phyloP scores from a whole-genome alignment of 2,329 filamentous ascomycete species.

The Fusarium falciforme region DNA sequence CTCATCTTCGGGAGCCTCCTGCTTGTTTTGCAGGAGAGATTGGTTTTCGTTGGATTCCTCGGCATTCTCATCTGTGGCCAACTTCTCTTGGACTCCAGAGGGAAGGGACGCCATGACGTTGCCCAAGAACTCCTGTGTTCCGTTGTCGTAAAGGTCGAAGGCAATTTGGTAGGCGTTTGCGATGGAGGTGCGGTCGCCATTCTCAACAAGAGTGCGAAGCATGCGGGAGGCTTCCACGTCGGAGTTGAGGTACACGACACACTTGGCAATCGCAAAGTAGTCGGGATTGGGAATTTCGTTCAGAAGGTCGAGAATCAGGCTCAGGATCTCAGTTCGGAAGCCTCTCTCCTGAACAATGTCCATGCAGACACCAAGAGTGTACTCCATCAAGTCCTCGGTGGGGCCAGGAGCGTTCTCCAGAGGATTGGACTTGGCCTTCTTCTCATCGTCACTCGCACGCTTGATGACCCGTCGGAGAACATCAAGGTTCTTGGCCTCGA shows the following conservation, averaged over 20 bases:
- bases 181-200: constrained; percentile 80
- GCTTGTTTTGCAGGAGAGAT: constrained; percentile 61
- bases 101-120: constrained; percentile 89
- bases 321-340: constrained; percentile 85
- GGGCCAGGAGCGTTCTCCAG: constrained; percentile 65
- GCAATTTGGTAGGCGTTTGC: constrained; percentile 96
- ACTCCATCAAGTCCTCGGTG: constrained; percentile 96
- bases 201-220: constrained; percentile 82
- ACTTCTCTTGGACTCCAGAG: constrained; percentile 59
- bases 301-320: constrained; percentile 92
- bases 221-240: constrained; percentile 91
- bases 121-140: constrained; percentile 93
- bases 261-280: constrained; percentile 98
- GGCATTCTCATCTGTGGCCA: constrained; percentile 57
- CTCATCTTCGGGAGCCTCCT: constrained; percentile 66
- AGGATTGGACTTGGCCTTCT: constrained; percentile 69
- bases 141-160: constrained; percentile 98
- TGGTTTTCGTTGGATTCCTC: constrained; percentile 59
- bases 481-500: constrained; percentile 92
- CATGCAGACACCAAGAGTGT: constrained; percentile 96
- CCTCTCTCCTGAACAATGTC: constrained; percentile 94
- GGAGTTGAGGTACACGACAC: constrained; percentile 94
- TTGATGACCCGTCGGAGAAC: constrained; percentile 89
- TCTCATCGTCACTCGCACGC: constrained; percentile 88
- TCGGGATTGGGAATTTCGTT: constrained; percentile 93